Evolutionary conservation across 352 stramenopile genomes (phyloP), one percentile per base, ranked within the genome.

Genomic region (Pythium diclinum): DNA sequence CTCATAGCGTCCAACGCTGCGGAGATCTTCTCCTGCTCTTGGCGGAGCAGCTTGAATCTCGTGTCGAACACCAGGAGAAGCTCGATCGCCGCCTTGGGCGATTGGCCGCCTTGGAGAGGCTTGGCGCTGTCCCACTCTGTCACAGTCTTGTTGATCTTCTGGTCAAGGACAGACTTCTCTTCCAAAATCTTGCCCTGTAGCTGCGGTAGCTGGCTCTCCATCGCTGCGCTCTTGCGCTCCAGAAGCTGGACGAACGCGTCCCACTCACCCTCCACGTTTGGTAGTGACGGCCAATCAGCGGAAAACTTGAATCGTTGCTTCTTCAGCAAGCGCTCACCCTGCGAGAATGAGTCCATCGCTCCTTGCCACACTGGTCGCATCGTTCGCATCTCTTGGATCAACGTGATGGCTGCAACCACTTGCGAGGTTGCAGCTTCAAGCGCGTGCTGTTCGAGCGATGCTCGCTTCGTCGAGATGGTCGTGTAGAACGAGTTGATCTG

Each of bases 151-250:
- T 57, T 59, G 51, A 96, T 90, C 67, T 94, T 94, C 69, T 76
- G 83, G 59, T 96, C 77, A 6, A 98, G 78, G 10, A 80, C 79
- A 49, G 88, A 91, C 65, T 99, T 98, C 68, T 99, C 97, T 52
- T 97, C 91, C 17, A 98, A 73, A 57, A 99, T 97, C 58, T 99
- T 98, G 30, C 92, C 89, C 74, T 99, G 97, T 13, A 99, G 76
- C 59, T 99, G 79, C 19, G 97, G 97, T 23, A 99, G 74, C 63
- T 99, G 95, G 17, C 95, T 92, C 72, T 99, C 94, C 95, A 99
- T 99, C 8, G 87, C 87, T 54, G 80, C 72, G 40, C 78, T 96
- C 64, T 97, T 96, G 28, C 91, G 77, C 40, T 96, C 83, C 2
- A 97, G 75, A 17, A 97, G 69, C 59, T 97, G 88, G 16, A 89